Evolutionary conservation across 2,329 filamentous ascomycete species (phyloP), one percentile per base, ranked within the genome.

Genomic region (Coniochaeta sp.): DNA sequence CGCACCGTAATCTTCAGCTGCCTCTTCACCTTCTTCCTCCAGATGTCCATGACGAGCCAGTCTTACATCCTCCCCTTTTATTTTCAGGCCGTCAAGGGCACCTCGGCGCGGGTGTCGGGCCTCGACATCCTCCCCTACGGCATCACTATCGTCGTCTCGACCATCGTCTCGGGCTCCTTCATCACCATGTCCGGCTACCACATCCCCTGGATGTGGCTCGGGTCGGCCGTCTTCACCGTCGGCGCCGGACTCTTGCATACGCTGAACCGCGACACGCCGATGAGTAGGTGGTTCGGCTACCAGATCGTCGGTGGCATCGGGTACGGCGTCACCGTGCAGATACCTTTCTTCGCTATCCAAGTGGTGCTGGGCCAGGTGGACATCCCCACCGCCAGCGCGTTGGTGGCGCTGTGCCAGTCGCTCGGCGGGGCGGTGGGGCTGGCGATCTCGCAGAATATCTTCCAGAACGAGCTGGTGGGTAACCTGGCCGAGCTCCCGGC

Each of bases 271-370:
- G 28, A 22, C 13, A 57, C 53, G 3, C 16, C 55, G 5, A 47
- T 32, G 3, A 51, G 40, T 5, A 16, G 30, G 14, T 61, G 58
- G 55, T 51, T 59, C n/a, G 55, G 56, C 9, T 58, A 53, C 40
- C 58, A 60, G 14, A 27, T 58, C n/a, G n/a, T 61, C 0, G 47
- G 50, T 27, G 59, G 57, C 1, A 32, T 53, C 9, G 55, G 57
- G 6, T 52, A 55, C 18, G 54, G 57, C 9, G 5, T 69, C 2
- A 68, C 61, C 10, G 63, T 74, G 33, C 74, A 81, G 58, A 67
- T 76, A 1, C 71, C 71, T 4, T 67, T 74, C 52, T 42, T 42
- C 38, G 38, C 38, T 18, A 26, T 42, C 38, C 38, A 42, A 18
- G 38, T 42, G 12, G 38, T 42, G 14, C 20, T 42, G 9, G 3